These are phyloP conservation scores for Dothistroma septosporum DNA, from an alignment of 2,329 filamentous ascomycete species.

Conservation along the genomic window DNA sequence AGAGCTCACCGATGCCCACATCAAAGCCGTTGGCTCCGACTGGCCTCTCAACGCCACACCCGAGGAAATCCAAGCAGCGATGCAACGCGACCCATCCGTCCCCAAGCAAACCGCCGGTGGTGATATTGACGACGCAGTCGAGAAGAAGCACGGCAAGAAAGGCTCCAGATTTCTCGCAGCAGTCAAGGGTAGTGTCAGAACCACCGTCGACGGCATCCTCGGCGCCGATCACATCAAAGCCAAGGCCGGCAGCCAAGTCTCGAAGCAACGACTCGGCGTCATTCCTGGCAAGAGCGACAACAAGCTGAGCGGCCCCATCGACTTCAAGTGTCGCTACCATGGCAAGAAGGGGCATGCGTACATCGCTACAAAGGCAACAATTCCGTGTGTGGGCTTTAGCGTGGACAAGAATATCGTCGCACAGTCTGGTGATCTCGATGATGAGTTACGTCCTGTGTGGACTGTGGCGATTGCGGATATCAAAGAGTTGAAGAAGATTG, in stretches of 20 bases:
- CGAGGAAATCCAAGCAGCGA: conserved; percentile 63
- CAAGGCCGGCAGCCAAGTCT: conserved; percentile 55
- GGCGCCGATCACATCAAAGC: conserved; percentile 69
- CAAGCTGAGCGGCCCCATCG: conserved; percentile 60
- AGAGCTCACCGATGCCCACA: conserved; percentile 48
- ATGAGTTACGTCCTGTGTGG: conserved; percentile 59
- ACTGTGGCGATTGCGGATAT: conserved; percentile 68
- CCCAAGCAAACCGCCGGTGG: conserved; percentile 50
- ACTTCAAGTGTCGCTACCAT: conserved; percentile 68
- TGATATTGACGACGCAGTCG: conserved; percentile 50
- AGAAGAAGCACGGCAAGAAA: conserved; percentile 47
- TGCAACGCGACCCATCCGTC: conserved; percentile 43
- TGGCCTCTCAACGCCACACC: conserved; percentile 58
- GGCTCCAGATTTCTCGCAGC: conserved; percentile 55
- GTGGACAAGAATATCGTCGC: conserved; percentile 49
- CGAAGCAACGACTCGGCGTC: conserved; percentile 68
- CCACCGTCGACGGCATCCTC: conserved; percentile 67
- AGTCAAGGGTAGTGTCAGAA: conserved; percentile 67
- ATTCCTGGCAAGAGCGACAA: conserved; percentile 48
- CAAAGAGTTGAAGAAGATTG: conserved; percentile 70
- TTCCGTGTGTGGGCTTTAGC: conserved; percentile 64
- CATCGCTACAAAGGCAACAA: conserved; percentile 62
- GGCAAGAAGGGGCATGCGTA: conserved; percentile 70
- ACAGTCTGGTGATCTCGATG: conserved; percentile 46
- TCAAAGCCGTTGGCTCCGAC: conserved; percentile 51